A percentile compares a stretch with the other conserved stretches of the same genome.
phyloP scores from a whole-genome alignment of 169 alveolate species.

The Ichthyophthirius multifiliis region DNA sequence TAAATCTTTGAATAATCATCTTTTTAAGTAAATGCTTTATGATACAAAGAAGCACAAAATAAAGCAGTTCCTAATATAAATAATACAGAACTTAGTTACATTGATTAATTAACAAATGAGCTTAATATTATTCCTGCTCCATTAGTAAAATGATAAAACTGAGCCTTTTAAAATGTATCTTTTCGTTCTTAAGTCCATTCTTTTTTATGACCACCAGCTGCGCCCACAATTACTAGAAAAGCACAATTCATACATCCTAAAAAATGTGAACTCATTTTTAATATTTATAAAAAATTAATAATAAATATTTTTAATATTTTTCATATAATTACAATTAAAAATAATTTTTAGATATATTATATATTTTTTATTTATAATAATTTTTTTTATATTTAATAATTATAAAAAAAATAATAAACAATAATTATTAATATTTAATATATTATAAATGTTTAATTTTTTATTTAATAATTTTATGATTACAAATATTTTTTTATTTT shows the following conservation, averaged over 20 bases:
- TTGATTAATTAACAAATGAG: neutral
- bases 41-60: constrained; percentile 19
- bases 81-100: neutral
- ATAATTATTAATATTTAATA: no score
- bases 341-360: neutral
- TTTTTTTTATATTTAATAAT: no score
- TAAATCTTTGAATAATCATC: neutral
- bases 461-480: no score
- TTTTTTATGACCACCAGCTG: constrained; percentile 44
- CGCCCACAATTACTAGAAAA: constrained; percentile 13
- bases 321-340: no score
- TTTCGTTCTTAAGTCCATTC: constrained; percentile 36
- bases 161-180: constrained; percentile 12
- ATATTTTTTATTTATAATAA: no score
- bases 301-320: no score
- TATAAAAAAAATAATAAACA: no score
- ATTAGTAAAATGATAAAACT: constrained; percentile 20
- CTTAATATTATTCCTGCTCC: constrained; percentile 33
- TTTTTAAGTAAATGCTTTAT: constrained; percentile 13
- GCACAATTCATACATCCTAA: constrained; percentile 15
- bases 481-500: no score
- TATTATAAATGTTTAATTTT: no score
- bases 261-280: neutral
- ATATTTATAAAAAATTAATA: no score
- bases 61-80: constrained; percentile 3